phyloP scores from a whole-genome alignment of 371 early-diverging fungal species.

The Conidiobolus incongruus region DNA sequence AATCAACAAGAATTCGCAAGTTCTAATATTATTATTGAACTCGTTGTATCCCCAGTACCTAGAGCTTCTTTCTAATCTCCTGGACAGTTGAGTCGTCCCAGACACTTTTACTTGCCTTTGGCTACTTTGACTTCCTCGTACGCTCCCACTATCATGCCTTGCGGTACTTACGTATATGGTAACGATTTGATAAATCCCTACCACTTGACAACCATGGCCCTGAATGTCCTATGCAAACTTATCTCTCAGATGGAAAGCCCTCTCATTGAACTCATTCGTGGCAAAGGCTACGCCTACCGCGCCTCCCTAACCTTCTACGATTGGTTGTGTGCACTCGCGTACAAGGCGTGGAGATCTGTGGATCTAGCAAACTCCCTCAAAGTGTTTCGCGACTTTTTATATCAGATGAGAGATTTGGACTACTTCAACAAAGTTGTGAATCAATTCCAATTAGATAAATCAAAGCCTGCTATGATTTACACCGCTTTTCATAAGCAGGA shows the following conservation, averaged over 20 bases:
- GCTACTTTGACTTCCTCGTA: constrained; percentile 17
- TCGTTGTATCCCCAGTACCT: no score
- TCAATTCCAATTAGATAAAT: not conserved
- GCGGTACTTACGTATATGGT: constrained; percentile 10
- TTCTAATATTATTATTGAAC: no score
- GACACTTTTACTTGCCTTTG: constrained; percentile 21
- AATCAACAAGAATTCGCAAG: no score
- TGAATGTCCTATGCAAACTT: constrained; percentile 28
- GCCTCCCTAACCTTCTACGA: constrained; percentile 17
- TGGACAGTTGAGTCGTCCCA: constrained; percentile 6
- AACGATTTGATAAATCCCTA: constrained; percentile 5
- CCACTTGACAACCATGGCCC: constrained; percentile 14
- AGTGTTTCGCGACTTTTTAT: constrained; percentile 23
- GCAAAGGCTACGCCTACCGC: constrained; percentile 50
- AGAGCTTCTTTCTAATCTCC: constrained; percentile 8
- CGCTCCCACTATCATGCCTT: constrained; percentile 12
- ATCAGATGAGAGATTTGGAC: constrained; percentile 9
- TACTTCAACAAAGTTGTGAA: not conserved
- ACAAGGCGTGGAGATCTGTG: constrained; percentile 21
- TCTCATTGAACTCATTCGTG: constrained; percentile 41
- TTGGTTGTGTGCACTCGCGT: constrained; percentile 29
- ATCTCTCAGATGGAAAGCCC: constrained; percentile 45
- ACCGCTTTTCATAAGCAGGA: no score
- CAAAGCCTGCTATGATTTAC: not conserved
- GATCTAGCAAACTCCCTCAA: constrained; percentile 23